Evolutionary conservation across 352 stramenopile species (phyloP), one percentile per base, ranked within the genome.

Genomic region (Pythium brassicae): DNA sequence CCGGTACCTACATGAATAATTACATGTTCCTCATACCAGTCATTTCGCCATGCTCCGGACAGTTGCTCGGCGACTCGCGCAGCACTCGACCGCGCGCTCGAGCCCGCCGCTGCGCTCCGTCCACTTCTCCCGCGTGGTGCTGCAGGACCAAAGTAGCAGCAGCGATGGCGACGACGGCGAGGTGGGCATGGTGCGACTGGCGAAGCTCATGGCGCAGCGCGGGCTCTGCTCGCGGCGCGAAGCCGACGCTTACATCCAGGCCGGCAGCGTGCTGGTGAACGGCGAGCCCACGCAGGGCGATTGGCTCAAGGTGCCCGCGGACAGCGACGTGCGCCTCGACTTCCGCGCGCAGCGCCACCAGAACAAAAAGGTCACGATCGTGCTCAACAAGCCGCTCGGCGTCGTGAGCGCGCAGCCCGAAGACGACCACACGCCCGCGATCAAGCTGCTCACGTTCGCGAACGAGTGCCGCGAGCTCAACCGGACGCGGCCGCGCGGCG

Each of bases 341-440:
- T 79, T 75, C 39, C 69, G 69, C 53, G 84, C 82, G n/a, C 73
- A 87, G 59, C 72, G 74, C 51, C 80, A 91, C 55, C 75, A 91
- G 60, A 67, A 69, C 47, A 81, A 85, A 49, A 94, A 92, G 60
- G 76, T 91, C 23, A 90, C 84, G 35, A 58, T 94, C 37, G 57
- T 94, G 46, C 65, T 94, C 44, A 94, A 94, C 66, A 94, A 94
- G 50, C 84, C 82, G 4, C 65, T 94, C 55, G 83, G 83, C n/a
- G 76, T 68, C 55, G 82, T 94, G 25, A 92, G 82, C n/a, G 86
- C 79, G 14, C 82, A 94, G 54, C 82, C 82, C 1, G 80, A 94
- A 53, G 54, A 64, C 23, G 75, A 79, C 64, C 71, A 81, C 57
- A 81, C 72, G 15, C 80, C 82, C 6, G 84, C 84, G 6, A 74